phyloP scores from a whole-genome alignment of 371 early-diverging fungal genomes.

The Mucor circinelloides region DNA sequence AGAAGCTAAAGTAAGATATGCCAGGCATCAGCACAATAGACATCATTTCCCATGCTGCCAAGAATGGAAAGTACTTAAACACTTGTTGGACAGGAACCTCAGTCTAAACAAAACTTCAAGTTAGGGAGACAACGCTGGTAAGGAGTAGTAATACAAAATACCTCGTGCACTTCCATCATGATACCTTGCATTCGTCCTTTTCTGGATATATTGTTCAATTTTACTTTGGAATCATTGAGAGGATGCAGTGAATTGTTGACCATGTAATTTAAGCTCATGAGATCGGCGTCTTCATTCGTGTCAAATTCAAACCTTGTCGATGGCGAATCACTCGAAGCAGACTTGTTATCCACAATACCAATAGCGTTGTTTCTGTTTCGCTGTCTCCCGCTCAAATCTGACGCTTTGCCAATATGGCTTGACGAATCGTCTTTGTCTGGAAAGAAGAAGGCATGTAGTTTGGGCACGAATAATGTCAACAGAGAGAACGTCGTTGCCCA shows the following conservation, averaged over 20 bases:
- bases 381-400: constrained; percentile 27
- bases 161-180: constrained; percentile 56
- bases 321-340: not conserved
- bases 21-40: constrained; percentile 53
- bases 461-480: constrained; percentile 56
- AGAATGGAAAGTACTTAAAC: constrained; percentile 48
- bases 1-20: constrained; percentile 55
- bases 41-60: constrained; percentile 63
- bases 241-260: constrained; percentile 14
- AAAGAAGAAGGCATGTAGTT: constrained; percentile 44
- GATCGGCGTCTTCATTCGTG: not conserved
- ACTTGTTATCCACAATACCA: not conserved
- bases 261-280: constrained; percentile 40
- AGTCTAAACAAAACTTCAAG: constrained; percentile 15
- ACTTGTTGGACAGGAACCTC: constrained; percentile 52
- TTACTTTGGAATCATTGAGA: constrained; percentile 8
- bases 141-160: constrained; percentile 6
- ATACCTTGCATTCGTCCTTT: constrained; percentile 22
- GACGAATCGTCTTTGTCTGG: constrained; percentile 3
- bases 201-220: constrained; percentile 14
- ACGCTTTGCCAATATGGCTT: constrained; percentile 20
- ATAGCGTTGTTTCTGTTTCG: not conserved
- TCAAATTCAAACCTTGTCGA: not conserved
- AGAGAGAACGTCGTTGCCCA: constrained; percentile 62
- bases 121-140: not conserved